These are phyloP conservation scores for Pseudomicrostroma phylloplanum DNA, from an alignment of 1,284 basidiomycete genomes.

Conservation along the genomic window DNA sequence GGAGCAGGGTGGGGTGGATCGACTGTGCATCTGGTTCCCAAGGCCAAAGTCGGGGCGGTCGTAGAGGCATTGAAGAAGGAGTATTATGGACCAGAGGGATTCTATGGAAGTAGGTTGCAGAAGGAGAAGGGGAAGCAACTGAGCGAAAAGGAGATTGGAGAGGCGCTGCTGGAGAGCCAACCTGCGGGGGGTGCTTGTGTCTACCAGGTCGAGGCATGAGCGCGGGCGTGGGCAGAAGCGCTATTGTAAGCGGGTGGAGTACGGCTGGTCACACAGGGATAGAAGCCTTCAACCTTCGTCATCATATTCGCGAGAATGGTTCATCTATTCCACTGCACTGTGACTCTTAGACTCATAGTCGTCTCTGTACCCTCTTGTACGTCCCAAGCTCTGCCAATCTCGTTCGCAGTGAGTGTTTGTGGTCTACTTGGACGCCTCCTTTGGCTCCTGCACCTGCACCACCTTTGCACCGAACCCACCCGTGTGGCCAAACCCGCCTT, in stretches of 20 bases:
- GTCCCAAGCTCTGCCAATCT: too few relatives aligned
- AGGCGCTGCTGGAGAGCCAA: slow-evolving; percentile 41
- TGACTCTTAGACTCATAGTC: too few relatives aligned
- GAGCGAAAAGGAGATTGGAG: slow-evolving; percentile 23
- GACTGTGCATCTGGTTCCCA: slow-evolving; percentile 44
- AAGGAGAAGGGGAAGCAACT: slow-evolving; percentile 26
- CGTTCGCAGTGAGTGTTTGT: too few relatives aligned
- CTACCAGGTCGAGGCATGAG: not conserved
- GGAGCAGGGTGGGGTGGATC: slow-evolving; percentile 50
- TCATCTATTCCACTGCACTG: too few relatives aligned
- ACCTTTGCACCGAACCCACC: slow-evolving; percentile 55
- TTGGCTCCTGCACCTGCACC: not conserved
- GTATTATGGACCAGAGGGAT: slow-evolving; percentile 21
- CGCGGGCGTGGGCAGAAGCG: not conserved
- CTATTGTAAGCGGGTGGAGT: not conserved
- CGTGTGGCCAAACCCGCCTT: slow-evolving; percentile 89
- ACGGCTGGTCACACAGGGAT: too few relatives aligned
- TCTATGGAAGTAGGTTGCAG: too few relatives aligned
- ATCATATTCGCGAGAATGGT: too few relatives aligned
- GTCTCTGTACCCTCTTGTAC: too few relatives aligned
- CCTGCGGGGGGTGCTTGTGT: slow-evolving; percentile 46
- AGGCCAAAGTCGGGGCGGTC: slow-evolving; percentile 27
- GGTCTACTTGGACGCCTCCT: too few relatives aligned
- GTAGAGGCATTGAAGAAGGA: slow-evolving; percentile 27
- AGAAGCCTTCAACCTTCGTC: too few relatives aligned